phyloP scores from a whole-genome alignment of 2,329 filamentous ascomycete genomes.

The Boeremia lycopersici region DNA sequence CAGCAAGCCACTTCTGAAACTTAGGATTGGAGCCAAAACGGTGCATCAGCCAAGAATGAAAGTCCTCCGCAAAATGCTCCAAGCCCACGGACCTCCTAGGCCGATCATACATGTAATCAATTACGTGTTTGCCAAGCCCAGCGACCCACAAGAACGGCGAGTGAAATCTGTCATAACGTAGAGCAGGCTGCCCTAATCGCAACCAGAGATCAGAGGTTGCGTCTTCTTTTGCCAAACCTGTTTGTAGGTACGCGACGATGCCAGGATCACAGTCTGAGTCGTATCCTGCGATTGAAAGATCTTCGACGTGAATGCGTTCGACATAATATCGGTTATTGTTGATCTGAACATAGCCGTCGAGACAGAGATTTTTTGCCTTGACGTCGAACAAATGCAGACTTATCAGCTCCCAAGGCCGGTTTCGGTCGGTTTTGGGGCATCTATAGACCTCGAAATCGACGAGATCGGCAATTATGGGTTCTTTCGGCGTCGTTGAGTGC shows the following conservation, averaged over 20 bases:
- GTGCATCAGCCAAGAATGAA: slow-evolving; percentile 61
- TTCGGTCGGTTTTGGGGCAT: slow-evolving; percentile 8
- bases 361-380: slow-evolving; percentile 24
- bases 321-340: slow-evolving; percentile 58
- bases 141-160: slow-evolving; percentile 72
- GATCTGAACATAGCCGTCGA: slow-evolving; percentile 52
- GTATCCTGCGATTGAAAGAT: slow-evolving; percentile 71
- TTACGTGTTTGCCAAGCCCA: slow-evolving; percentile 71
- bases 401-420: slow-evolving; percentile 20
- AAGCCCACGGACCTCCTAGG: slow-evolving; percentile 53
- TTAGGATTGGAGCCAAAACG: slow-evolving; percentile 51
- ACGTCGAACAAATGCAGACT: slow-evolving; percentile 28
- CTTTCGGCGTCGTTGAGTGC: neutral
- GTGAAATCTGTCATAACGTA: slow-evolving; percentile 68
- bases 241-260: slow-evolving; percentile 70
- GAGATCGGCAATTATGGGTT: slow-evolving; percentile 24
- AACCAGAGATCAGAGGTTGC: slow-evolving; percentile 64
- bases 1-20: slow-evolving; percentile 62
- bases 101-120: slow-evolving; percentile 64
- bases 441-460: slow-evolving; percentile 36
- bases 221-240: slow-evolving; percentile 43
- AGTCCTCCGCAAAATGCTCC: slow-evolving; percentile 62
- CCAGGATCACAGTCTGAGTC: slow-evolving; percentile 54
- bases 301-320: slow-evolving; percentile 60
- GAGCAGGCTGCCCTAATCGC: slow-evolving; percentile 60